Evolutionary conservation across 352 stramenopile species (phyloP).

Genomic region (Phytopythium montanum): DNA sequence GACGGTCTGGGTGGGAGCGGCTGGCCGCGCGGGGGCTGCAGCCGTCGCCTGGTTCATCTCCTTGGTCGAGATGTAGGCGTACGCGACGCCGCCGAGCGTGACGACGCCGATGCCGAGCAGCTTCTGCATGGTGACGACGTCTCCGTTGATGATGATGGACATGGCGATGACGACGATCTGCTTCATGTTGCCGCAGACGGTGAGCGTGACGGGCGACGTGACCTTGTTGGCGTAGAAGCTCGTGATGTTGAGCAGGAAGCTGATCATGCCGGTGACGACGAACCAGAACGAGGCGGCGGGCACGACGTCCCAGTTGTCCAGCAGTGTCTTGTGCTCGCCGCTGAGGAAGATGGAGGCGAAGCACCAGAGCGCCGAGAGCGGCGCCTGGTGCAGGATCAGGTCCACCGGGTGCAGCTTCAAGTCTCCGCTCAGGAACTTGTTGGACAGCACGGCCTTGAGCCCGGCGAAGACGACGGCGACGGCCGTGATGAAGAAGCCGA

Average conservation of each 20-base stretch:
- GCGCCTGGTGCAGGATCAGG: conserved; percentile 91
- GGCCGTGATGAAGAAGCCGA: conserved; percentile 89
- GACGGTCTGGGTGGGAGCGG: conserved; percentile 15
- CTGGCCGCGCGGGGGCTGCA: conserved; percentile 28
- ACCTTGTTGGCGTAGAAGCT: conserved; percentile 95
- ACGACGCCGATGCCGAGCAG: conserved; percentile 68
- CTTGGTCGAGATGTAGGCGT: conserved; percentile 75
- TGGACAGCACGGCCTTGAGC: conserved; percentile 91
- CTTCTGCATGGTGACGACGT: conserved; percentile 66
- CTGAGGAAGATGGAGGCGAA: conserved; percentile 77
- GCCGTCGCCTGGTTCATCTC: conserved; percentile 61
- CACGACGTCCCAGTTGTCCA: conserved; percentile 60
- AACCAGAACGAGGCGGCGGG: conserved; percentile 63
- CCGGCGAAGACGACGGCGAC: conserved; percentile 89
- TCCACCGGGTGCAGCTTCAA: conserved; percentile 93
- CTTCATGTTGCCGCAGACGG: conserved; percentile 94
- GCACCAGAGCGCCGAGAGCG: conserved; percentile 90
- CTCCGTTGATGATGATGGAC: conserved; percentile 76
- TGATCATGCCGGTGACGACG: conserved; percentile 85
- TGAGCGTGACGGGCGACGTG: conserved; percentile 92
- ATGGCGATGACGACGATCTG: conserved; percentile 87
- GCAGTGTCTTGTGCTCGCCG: conserved; percentile 63
- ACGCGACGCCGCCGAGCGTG: conserved; percentile 54
- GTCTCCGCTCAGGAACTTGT: conserved; percentile 92
- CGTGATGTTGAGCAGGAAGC: conserved; percentile 93